Evolutionary conservation across 352 stramenopile genomes (phyloP).

Genomic region (Globisporangium solare): DNA sequence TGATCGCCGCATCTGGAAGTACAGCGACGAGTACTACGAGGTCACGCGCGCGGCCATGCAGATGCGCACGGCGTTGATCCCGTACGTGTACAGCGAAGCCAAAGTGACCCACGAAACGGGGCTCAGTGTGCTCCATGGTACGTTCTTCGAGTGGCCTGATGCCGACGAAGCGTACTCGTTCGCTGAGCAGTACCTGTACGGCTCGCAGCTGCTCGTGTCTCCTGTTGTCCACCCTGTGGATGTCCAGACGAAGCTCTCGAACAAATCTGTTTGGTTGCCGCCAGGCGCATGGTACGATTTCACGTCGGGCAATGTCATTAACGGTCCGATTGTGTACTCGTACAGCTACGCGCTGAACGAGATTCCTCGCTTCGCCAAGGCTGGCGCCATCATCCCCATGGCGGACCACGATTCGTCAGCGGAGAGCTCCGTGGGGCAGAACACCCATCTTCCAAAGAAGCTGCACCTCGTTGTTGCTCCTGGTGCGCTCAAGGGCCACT

Average conservation of each 20-base stretch:
- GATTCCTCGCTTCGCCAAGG: constrained; percentile 26
- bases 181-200: constrained; percentile 39
- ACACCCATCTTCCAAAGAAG: constrained; percentile 9
- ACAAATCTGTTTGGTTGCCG: constrained; percentile 34
- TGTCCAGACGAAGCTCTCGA: constrained; percentile 16
- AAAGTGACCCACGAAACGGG: constrained; percentile 21
- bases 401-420: not conserved
- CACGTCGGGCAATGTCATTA: constrained; percentile 15
- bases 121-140: constrained; percentile 26
- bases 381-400: constrained; percentile 26
- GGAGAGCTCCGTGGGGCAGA: constrained; percentile 16
- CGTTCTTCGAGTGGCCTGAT: constrained; percentile 41
- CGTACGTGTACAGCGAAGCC: constrained; percentile 44
- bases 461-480: constrained; percentile 24
- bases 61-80: constrained; percentile 26
- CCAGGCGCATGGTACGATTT: constrained; percentile 42
- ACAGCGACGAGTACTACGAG: constrained; percentile 24
- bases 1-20: constrained; percentile 34
- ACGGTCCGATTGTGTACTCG: constrained; percentile 21
- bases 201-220: constrained; percentile 32
- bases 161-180: constrained; percentile 29
- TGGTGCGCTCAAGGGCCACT: constrained; percentile 8
- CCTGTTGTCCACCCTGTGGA: constrained; percentile 27
- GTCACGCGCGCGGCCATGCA: constrained; percentile 23
- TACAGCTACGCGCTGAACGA: constrained; percentile 22